Evolutionary conservation across 495 filamentous ascomycete species (phyloP), one percentile per base, ranked within the genome.

Genomic region (Rhizodiscina lignyota): DNA sequence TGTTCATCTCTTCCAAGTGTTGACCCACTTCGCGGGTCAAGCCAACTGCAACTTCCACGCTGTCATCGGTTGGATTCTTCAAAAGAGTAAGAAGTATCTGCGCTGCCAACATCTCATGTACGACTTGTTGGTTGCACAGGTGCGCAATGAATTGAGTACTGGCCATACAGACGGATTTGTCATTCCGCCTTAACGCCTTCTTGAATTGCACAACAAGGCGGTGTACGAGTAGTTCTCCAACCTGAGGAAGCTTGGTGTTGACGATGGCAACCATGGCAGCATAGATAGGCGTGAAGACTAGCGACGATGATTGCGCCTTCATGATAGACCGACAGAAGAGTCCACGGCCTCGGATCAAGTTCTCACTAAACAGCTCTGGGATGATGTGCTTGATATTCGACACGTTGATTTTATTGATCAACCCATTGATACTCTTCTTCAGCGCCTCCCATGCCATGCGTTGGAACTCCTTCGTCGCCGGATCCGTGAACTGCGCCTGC

Each of bases 401-500:
- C 26, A 82, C 77, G 56, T 94, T 99, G 60, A 94, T 76, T 56
- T 99, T 99, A 64, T 99, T 99, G 61, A 96, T 87, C 20, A 99
- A 60, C 48, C 89, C 89, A 52, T 99, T 94, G 62, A 99, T 92
- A 15, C 80, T 86, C 64, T 99, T 99, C 62, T 99, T 99, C 51
- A 96, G 55, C 6, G 89, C 87, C 54, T 96, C 91, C 91, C 91
- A 96, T 2, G 87, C 85, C 83, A 99, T 89, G 34, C 91, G 79
- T 63, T 99, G 89, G 54, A 93, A 99, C 56, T 99, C 91, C 57
- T 93, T 91, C 55, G 76, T 89, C 30, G 59, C 73, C 63, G 91
- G 93, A 56, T 99, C 89, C 34, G 87, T 96, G 53, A 99, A 91
- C 55, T 91, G 81, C 22, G 87, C 81, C 56, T 99, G 89, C 38